These are phyloP conservation scores for Diophrys sp. DNA, from an alignment of 73 alveolate species.

Conservation along the genomic window DNA sequence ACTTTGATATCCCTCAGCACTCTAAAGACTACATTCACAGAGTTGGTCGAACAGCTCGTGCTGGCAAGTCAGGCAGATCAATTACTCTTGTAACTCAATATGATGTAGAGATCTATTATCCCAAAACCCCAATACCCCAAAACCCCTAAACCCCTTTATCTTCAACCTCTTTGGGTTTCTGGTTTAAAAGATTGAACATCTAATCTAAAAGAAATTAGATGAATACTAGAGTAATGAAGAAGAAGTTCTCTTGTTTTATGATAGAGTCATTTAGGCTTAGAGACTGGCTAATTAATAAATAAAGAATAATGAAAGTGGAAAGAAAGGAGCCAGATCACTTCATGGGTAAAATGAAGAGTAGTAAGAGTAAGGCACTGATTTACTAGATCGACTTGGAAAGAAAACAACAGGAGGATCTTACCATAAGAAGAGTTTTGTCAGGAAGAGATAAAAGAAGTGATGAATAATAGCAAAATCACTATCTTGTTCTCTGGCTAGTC, in stretches of 20 bases:
- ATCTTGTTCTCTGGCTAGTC: too few relatives aligned
- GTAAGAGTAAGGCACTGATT: not conserved
- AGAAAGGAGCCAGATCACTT: constrained; percentile 44
- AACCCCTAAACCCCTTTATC: too few relatives aligned
- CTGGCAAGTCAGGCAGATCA: constrained; percentile 94
- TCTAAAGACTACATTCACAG: constrained; percentile 94
- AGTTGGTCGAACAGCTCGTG: constrained; percentile 97
- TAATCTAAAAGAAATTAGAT: constrained; percentile 83
- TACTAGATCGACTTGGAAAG: not conserved
- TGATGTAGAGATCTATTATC: constrained; percentile 91
- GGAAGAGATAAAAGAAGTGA: constrained; percentile 16
- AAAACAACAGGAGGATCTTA: constrained; percentile 3
- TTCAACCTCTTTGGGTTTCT: too few relatives aligned
- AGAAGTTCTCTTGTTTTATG: constrained; percentile 67
- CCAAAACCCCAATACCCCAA: too few relatives aligned
- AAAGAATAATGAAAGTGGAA: constrained; percentile 56
- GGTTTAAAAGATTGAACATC: constrained; percentile 87
- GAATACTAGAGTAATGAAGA: constrained; percentile 67
- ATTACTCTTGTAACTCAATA: constrained; percentile 94
- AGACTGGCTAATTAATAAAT: constrained; percentile 75
- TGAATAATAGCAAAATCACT: constrained; percentile 6
- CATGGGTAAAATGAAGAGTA: constrained; percentile 28
- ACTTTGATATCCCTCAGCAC: constrained; percentile 89
- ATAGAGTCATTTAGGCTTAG: constrained; percentile 76
- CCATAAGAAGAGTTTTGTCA: constrained; percentile 23